Conservation (phyloP, 192 early-diverging fungal species). For the Backusella mclennaniae region DNA sequence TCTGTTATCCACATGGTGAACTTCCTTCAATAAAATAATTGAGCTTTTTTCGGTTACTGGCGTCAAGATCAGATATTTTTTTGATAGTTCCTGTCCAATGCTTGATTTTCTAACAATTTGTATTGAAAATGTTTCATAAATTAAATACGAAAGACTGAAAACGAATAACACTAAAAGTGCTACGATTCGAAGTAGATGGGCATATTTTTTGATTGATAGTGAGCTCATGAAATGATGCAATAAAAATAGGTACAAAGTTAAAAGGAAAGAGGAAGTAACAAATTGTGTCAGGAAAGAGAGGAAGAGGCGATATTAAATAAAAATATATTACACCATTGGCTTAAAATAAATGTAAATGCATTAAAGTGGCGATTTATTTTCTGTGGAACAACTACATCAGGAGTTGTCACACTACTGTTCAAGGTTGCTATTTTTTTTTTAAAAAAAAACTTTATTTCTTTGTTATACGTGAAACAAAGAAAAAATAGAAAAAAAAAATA, state of each 20-base stretch:
- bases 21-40: neutral
- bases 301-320: neutral
- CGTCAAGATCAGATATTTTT: neutral
- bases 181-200: neutral
- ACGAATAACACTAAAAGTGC: neutral
- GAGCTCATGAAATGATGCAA: neutral
- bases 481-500: neutral
- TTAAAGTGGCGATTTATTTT: constrained; percentile 3
- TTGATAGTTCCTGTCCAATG: neutral
- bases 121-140: constrained; percentile 6
- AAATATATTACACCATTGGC: neutral
- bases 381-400: neutral
- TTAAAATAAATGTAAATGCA: neutral
- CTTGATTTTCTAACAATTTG: neutral
- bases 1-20: neutral
- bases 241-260: neutral
- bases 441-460: neutral
- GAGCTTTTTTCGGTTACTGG: neutral
- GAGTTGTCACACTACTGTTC: neutral
- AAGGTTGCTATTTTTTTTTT: neutral
- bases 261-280: neutral
- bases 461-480: neutral
- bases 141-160: neutral
- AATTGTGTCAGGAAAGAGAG: neutral
- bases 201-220: neutral